Conservation (phyloP, 2,329 filamentous ascomycete genomes). For the Curvularia sp. region DNA sequence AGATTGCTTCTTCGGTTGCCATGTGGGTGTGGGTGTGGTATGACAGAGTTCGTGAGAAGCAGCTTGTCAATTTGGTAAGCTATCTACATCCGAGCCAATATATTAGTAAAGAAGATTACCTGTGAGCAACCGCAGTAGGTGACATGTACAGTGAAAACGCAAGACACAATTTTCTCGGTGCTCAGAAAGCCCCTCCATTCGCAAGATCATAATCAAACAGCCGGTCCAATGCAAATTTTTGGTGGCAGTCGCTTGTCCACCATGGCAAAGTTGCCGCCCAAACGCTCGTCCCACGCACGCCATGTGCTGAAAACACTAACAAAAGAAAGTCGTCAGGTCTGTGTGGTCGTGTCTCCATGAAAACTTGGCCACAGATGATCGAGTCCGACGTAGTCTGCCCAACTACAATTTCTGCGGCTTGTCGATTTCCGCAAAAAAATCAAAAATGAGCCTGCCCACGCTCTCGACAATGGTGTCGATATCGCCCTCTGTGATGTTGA, state of each 20-base stretch:
- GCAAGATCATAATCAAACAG: constrained; percentile 13
- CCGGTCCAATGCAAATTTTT: constrained; percentile 15
- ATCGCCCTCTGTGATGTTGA: constrained; percentile 65
- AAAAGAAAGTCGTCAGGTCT: constrained; percentile 7
- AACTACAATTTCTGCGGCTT: constrained; percentile 5
- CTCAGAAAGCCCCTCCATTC: constrained; percentile 1
- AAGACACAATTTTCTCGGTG: neutral
- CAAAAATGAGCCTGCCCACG: constrained; percentile 60
- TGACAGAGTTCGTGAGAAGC: neutral
- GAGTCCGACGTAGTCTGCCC: neutral
- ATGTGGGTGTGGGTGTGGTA: too few species aligned
- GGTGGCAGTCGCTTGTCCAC: neutral
- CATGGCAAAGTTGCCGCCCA: neutral
- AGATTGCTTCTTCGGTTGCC: neutral
- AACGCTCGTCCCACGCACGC: constrained; percentile 1
- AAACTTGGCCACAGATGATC: neutral
- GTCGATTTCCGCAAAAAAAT: constrained; percentile 49
- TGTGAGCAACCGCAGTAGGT: neutral
- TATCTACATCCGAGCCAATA: neutral
- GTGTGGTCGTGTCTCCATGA: neutral
- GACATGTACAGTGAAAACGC: neutral
- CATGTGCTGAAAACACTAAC: neutral
- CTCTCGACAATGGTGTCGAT: constrained; percentile 63
- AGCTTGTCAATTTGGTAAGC: neutral
- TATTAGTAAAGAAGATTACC: neutral